Conservation (phyloP, 495 filamentous ascomycete species). For the Neurospora discreta region DNA sequence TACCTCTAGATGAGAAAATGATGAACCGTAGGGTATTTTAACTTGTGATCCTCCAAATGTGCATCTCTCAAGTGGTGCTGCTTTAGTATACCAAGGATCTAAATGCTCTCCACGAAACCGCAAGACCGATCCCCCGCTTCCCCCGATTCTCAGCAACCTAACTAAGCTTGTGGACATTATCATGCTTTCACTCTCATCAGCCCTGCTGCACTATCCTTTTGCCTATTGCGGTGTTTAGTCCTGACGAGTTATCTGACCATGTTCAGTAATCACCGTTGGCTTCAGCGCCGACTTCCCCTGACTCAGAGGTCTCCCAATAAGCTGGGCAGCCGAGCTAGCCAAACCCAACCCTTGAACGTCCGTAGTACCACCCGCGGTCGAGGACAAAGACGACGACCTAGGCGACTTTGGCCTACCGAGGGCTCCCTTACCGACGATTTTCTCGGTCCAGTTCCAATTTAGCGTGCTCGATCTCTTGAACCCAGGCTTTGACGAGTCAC, state of each 20-base stretch:
- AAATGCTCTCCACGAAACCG: not conserved
- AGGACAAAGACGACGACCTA: not conserved
- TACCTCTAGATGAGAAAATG: not conserved
- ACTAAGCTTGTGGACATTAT: not conserved
- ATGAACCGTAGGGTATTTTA: not conserved
- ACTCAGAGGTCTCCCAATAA: not conserved
- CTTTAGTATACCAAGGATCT: not conserved
- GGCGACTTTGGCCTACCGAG: not conserved
- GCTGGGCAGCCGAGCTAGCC: not conserved
- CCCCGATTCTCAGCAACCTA: not conserved
- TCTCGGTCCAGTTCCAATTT: constrained; percentile 47
- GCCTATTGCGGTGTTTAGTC: not conserved
- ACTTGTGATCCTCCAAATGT: not conserved
- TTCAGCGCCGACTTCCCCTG: not conserved
- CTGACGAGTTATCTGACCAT: not conserved
- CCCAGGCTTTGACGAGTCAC: not conserved
- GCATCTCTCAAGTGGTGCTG: not conserved
- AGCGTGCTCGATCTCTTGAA: constrained; percentile 7
- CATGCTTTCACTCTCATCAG: not conserved
- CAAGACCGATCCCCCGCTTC: not conserved
- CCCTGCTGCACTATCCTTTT: not conserved
- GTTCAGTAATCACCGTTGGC: not conserved
- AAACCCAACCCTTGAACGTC: not conserved
- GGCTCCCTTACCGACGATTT: constrained; percentile 41
- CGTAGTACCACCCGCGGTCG: not conserved